phyloP scores from a whole-genome alignment of 2,329 filamentous ascomycete species.

The Aspergillus arachidicola region DNA sequence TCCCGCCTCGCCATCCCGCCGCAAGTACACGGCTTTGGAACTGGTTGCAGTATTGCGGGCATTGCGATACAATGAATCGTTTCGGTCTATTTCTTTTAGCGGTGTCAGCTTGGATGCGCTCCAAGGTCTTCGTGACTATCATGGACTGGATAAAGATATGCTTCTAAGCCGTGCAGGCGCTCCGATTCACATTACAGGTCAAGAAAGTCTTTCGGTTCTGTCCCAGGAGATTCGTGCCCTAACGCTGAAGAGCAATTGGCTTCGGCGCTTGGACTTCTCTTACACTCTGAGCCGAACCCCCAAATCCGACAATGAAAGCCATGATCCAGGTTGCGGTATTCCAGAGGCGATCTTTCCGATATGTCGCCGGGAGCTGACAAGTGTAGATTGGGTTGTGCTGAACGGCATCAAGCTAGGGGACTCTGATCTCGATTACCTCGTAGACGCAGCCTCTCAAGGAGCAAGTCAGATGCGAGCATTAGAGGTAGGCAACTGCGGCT shows the following conservation, averaged over 20 bases:
- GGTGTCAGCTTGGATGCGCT: constrained; percentile 65
- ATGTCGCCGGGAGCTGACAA: constrained; percentile 67
- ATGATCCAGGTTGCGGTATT: constrained; percentile 68
- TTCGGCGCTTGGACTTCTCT: constrained; percentile 67
- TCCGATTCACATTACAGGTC: constrained; percentile 55
- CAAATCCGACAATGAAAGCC: constrained; percentile 50
- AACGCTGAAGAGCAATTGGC: constrained; percentile 64
- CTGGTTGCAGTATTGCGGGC: constrained; percentile 71
- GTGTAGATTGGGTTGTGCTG: constrained; percentile 70
- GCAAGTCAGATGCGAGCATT: constrained; percentile 67
- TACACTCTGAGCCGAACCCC: constrained; percentile 61
- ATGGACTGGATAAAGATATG: constrained; percentile 65
- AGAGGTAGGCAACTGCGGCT: constrained; percentile 65
- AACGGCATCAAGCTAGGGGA: constrained; percentile 72
- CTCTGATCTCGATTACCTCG: constrained; percentile 66
- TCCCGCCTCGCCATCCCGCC: constrained; percentile 51
- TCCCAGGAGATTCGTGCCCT: constrained; percentile 70
- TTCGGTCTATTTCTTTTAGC: constrained; percentile 68
- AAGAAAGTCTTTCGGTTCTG: constrained; percentile 60
- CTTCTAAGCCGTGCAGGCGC: constrained; percentile 62
- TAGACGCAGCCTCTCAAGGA: constrained; percentile 68
- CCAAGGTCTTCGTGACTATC: constrained; percentile 62
- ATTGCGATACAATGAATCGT: constrained; percentile 70
- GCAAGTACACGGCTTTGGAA: constrained; percentile 62
- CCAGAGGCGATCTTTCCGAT: constrained; percentile 70